Evolutionary conservation across 2,329 filamentous ascomycete species (phyloP), one percentile per base, ranked within the genome.

Genomic region (Rhexocercosporidium sp.): DNA sequence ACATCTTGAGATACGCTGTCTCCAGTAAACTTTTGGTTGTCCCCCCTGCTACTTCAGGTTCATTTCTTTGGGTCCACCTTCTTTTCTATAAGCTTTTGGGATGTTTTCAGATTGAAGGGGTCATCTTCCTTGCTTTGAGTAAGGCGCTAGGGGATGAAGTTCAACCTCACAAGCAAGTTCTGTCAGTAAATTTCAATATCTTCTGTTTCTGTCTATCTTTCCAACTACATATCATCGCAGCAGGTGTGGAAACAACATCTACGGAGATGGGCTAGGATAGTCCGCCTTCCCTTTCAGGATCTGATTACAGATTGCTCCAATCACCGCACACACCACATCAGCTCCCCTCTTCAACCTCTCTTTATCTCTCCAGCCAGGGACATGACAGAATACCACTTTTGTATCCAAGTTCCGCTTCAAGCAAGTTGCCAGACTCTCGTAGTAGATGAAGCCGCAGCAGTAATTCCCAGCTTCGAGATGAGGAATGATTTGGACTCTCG

Each of bases 351-450:
- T 56, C 29, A 56, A 37, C 31, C 29, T 37, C 53, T n/a, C 18
- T 16, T 56, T 18, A 34, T 56, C 53, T 56, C 31, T 56, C 53
- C 53, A 37, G 14, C 53, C 53, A 1, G 53, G 53, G 16, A 56
- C 29, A 22, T 56, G 53, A 9, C 29, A 56, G n/a, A 56, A 56
- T 3, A 56, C 53, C 29, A 56, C 53, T 37, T 56, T 56, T 11
- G 53, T 56, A 37, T 56, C 53, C 53, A 56, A 14, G 3, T 56
- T 56, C 31, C 29, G 18, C n/a, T 37, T 56, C 29, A 56, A 29
- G 25, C 53, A 56, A 20, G 53, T 56, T n/a, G 53, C 53, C 53
- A 56, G n/a, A 14, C 53, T 56, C 11, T 56, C 53, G 18, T 56
- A 56, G 53, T 56, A 56, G 8, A 56, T 56, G n/a, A 56, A 56